phyloP scores from a whole-genome alignment of 2,329 filamentous ascomycete species.

The Apiospora rasikravindrae region DNA sequence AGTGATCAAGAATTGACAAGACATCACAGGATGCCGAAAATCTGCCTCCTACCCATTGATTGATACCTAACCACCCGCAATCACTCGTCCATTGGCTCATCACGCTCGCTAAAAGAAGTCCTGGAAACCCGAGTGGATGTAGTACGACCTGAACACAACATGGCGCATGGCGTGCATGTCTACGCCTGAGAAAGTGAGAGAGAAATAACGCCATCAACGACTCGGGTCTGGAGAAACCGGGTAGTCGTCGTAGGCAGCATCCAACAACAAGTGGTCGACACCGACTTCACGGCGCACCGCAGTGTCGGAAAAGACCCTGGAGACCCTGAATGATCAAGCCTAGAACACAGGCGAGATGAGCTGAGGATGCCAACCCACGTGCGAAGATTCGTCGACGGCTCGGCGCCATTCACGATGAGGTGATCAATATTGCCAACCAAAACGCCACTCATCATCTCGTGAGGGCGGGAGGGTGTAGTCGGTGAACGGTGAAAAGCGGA shows the following conservation, averaged over 20 bases:
- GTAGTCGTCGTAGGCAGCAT: background rate
- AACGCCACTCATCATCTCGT: background rate
- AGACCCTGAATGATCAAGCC: background rate
- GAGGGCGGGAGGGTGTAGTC: background rate
- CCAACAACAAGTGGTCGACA: background rate
- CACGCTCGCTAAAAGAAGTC: background rate
- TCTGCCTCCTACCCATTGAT: background rate
- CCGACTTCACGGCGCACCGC: background rate
- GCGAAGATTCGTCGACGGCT: background rate
- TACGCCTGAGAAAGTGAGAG: background rate
- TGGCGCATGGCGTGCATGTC: background rate
- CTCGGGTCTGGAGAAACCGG: background rate
- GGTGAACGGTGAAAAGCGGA: background rate
- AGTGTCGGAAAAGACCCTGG: background rate
- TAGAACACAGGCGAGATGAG: background rate
- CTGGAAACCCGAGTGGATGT: background rate
- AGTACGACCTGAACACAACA: background rate
- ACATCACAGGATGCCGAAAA: background rate
- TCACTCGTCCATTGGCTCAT: background rate
- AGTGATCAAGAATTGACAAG: background rate
- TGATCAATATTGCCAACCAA: background rate
- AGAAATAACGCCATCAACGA: constrained; percentile 28
- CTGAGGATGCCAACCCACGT: background rate
- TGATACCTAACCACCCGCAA: background rate
- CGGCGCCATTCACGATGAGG: background rate